Evolutionary conservation across 306 rosid genomes (phyloP), one percentile per base, ranked within the genome.

Genomic region (Castanea sativa): DNA sequence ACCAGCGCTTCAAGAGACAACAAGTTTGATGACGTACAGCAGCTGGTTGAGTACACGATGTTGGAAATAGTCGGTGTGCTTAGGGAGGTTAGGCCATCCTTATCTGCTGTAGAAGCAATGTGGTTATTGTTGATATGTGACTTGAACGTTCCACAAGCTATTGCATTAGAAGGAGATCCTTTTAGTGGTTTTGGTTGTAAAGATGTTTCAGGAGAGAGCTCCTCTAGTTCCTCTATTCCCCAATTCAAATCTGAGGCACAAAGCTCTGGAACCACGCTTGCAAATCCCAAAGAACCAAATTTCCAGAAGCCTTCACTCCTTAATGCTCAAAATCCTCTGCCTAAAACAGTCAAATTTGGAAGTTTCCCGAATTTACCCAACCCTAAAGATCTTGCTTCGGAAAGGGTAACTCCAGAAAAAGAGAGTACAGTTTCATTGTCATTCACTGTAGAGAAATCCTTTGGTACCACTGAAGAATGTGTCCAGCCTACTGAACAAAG

Each of bases 41-140:
- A 85, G 65, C 61, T 91, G 78, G 78, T 73, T 69, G 80, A 78
- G 76, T 89, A 80, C 81, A 88, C 87, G 6, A 70, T 91, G 87
- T 45, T 87, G 76, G 97, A 91, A 86, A 86, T 91, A 89, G 63
- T 89, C n/a, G 73, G 85, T 72, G 81, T 89, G 38, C 85, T 91
- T 69, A 77, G 80, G 15, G 93, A 89, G 79, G 78, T 91, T 52
- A 89, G 76, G 79, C 93, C 91, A 10, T 91, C 85, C 72, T 79
- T 91, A 63, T 80, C 91, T 18, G 85, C 64, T 45, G 85, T 85
- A 18, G 97, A 91, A 61, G 97, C 92, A 63, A 88, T 91, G 97
- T 91, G 97, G 97, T 75, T 80, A 78, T 82, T 89, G 82, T 70
- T 91, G 84, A 76, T 91, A 51, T 84, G 84, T 23, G 93, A 89